Evolutionary conservation across 1,284 basidiomycete species (phyloP).

Genomic region (Coniophora puteana): DNA sequence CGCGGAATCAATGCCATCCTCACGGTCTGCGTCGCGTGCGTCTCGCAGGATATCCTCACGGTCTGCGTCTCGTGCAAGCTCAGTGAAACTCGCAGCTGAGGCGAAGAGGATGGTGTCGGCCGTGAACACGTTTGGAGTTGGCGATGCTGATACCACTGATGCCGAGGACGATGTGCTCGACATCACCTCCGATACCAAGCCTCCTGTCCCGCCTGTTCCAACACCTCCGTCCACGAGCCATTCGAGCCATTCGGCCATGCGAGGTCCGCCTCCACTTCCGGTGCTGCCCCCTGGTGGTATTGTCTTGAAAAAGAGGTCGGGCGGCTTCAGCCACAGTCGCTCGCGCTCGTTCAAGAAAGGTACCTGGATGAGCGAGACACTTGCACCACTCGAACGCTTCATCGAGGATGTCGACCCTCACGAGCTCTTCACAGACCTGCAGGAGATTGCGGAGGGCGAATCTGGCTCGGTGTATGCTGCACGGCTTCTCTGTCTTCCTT

Average conservation of each 20-base stretch:
- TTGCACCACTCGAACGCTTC: constrained; percentile 60
- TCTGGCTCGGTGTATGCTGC: constrained; percentile 72
- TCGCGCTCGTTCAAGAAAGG: not conserved
- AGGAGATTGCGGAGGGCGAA: constrained; percentile 77
- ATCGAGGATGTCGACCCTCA: constrained; percentile 64
- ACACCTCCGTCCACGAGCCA: too few species aligned
- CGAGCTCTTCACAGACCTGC: constrained; percentile 57
- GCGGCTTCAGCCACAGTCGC: not conserved
- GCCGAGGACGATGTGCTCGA: constrained; percentile 24
- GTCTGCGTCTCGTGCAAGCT: constrained; percentile 21
- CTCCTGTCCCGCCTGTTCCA: too few species aligned
- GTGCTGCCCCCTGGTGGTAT: too few species aligned
- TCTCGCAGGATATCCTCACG: constrained; percentile 18
- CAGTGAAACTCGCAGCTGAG: constrained; percentile 23
- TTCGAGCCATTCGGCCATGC: too few species aligned
- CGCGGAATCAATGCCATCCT: constrained; percentile 23
- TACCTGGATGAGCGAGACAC: constrained; percentile 11
- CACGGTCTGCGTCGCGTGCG: constrained; percentile 11
- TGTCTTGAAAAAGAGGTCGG: too few species aligned
- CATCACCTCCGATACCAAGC: too few species aligned
- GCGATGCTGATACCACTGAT: constrained; percentile 19
- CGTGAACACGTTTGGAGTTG: constrained; percentile 38
- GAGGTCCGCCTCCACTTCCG: too few species aligned
- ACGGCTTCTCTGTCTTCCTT: constrained; percentile 36
- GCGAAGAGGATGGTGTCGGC: constrained; percentile 25